Evolutionary conservation across 768 basidiomycete genomes (phyloP), one percentile per base, ranked within the genome.

Genomic region (Filobasidium wieringae): DNA sequence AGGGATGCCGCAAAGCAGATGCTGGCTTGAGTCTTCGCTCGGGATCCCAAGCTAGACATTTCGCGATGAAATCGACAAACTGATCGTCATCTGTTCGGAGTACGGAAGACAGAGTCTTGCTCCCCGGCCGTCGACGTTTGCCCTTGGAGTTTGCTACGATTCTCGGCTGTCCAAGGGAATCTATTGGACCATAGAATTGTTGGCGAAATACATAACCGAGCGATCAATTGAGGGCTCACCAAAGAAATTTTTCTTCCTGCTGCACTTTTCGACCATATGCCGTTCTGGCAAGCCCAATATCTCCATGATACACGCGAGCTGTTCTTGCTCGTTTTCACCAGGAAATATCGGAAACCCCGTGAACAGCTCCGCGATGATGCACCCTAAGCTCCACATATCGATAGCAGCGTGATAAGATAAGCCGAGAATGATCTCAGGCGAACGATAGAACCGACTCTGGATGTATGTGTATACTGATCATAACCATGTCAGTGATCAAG

Each of bases 351-450:
- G 95, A 73, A 89, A 95, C 0, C 95, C 95, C 11, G 93, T 97
- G 73, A 87, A 93, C 40, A 99, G 77, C 74, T 99, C 95, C 15
- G 95, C 95, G 53, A 99, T 78, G 62, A 99, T 99, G 68, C 95
- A 99, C 34, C 95, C 95, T 64, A 99, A 75, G 78, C 90, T 93
- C 95, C 95, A 99, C 92, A 99, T 99, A 72, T 97, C 90, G 62
- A 92, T 93, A 32, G 88, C 91, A 90, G 95, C 97, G 70, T 93
- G 89, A 73, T 99, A 99, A 72, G 91, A 95, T 86, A 93, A 88
- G 53, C 95, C 95, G 36, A 99, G 81, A 56, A 99, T 99, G 65
- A 99, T 93, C 76, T 99, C 95, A 2, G 95, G 95, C 19, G 91
- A 95, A n/a, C 95, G 89, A 76, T 99, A 99, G 78, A 99, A 99